Percentiles rank a stretch among this genome's conserved stretches.
Evolutionary conservation across 1,284 basidiomycete species (phyloP).

Genomic region (Serendipita sp.): DNA sequence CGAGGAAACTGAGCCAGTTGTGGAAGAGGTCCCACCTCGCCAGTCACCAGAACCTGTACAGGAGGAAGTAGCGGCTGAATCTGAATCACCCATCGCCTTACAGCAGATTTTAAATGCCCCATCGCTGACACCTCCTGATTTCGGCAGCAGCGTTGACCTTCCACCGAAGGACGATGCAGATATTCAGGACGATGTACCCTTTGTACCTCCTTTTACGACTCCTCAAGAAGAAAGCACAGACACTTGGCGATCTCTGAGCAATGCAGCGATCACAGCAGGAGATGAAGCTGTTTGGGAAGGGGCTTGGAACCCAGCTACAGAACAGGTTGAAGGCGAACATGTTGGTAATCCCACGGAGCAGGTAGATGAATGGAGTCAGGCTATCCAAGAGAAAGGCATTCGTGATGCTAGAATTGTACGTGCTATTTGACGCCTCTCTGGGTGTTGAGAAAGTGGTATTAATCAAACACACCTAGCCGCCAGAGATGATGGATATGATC

Average conservation of each 20-base stretch:
- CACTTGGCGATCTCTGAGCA: not conserved
- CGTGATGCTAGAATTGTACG: constrained; percentile 38
- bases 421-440: constrained; percentile 10
- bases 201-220: not conserved
- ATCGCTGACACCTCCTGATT: not conserved
- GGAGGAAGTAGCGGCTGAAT: not conserved
- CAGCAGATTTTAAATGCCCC: not conserved
- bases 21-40: not conserved
- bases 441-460: constrained; percentile 10
- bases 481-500: constrained; percentile 45
- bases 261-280: not conserved
- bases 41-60: not conserved
- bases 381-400: constrained; percentile 40
- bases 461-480: constrained; percentile 33
- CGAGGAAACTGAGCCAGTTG: not conserved
- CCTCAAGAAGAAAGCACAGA: not conserved
- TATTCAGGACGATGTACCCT: not conserved
- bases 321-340: constrained; percentile 14
- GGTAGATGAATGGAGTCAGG: constrained; percentile 53
- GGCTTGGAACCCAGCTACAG: constrained; percentile 10
- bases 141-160: not conserved
- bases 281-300: constrained; percentile 28
- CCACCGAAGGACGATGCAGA: not conserved
- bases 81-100: not conserved
- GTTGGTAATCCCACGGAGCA: constrained; percentile 15